A percentile compares a stretch with the other conserved stretches of the same genome.
Conservation (phyloP, 2,329 filamentous ascomycete genomes). For the Claviceps quebecensis region DNA sequence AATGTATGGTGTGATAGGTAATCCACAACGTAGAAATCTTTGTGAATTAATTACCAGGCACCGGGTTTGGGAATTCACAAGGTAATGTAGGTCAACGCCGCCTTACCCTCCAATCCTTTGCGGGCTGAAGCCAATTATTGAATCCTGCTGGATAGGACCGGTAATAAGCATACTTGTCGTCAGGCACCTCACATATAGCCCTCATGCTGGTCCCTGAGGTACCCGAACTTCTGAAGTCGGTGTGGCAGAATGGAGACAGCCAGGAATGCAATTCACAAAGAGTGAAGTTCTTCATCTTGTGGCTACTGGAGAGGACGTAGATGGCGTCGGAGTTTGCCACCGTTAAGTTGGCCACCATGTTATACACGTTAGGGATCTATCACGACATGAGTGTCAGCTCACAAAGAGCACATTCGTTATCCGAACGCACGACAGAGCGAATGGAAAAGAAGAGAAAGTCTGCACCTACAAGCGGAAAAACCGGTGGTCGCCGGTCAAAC, state of each 20-base stretch:
- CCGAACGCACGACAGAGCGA: neutral
- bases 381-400: neutral
- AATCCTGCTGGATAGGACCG: constrained; percentile 20
- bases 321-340: constrained; percentile 33
- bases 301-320: constrained; percentile 48
- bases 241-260: constrained; percentile 52
- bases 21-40: neutral
- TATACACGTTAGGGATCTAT: constrained; percentile 45
- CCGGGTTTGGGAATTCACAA: neutral
- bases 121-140: constrained; percentile 18
- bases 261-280: constrained; percentile 55
- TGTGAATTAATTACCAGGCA: neutral
- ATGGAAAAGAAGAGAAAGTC: neutral
- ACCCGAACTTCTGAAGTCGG: constrained; percentile 41
- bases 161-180: constrained; percentile 41
- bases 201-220: constrained; percentile 43
- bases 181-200: constrained; percentile 44
- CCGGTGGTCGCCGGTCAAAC: constrained; percentile 35
- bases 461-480: constrained; percentile 17
- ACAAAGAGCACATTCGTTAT: neutral
- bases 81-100: neutral
- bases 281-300: constrained; percentile 35
- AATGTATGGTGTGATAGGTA: neutral
- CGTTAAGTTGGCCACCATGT: constrained; percentile 49
- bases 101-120: constrained; percentile 34